Evolutionary conservation across 148 eudicot species (phyloP).

Genomic region (Tetragonia tetragonoides): DNA sequence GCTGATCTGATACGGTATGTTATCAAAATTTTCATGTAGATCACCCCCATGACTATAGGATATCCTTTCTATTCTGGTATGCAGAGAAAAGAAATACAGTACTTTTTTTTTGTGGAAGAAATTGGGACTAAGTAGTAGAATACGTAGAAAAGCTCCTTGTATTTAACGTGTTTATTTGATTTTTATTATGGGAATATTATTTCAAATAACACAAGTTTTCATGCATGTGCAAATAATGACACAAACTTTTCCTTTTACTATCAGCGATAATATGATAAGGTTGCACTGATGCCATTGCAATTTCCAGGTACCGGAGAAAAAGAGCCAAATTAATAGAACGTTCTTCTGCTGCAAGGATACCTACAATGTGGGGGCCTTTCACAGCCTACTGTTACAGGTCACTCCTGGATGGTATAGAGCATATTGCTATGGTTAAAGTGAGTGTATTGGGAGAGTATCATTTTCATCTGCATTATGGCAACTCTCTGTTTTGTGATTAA

Average conservation of each 20-base stretch:
- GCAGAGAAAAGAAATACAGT: background rate
- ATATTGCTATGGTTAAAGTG: conserved; percentile 95
- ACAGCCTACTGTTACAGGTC: conserved; percentile 74
- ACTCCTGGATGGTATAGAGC: conserved; percentile 84
- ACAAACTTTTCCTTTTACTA: too few relatives aligned
- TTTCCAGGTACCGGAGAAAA: conserved; percentile 79
- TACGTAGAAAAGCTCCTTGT: background rate
- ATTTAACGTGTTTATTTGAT: too few relatives aligned
- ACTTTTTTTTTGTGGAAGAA: background rate
- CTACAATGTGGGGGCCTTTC: conserved; percentile 91
- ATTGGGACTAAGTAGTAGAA: background rate
- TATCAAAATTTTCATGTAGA: background rate
- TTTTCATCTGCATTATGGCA: background rate
- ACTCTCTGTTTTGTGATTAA: background rate
- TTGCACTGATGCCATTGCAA: conserved; percentile 14
- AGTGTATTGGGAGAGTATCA: conserved; percentile 10
- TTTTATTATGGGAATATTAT: too few relatives aligned
- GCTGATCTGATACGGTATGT: conserved; percentile 82
- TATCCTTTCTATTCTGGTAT: background rate
- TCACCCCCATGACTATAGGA: background rate
- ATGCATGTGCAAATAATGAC: too few relatives aligned
- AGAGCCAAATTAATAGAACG: conserved; percentile 65
- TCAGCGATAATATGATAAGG: background rate
- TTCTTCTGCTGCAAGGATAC: conserved; percentile 75
- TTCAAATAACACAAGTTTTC: too few relatives aligned